Percentiles rank a stretch among this genome's conserved stretches.
Evolutionary conservation across 352 stramenopile genomes (phyloP).

Genomic region (Globisporangium splendens): DNA sequence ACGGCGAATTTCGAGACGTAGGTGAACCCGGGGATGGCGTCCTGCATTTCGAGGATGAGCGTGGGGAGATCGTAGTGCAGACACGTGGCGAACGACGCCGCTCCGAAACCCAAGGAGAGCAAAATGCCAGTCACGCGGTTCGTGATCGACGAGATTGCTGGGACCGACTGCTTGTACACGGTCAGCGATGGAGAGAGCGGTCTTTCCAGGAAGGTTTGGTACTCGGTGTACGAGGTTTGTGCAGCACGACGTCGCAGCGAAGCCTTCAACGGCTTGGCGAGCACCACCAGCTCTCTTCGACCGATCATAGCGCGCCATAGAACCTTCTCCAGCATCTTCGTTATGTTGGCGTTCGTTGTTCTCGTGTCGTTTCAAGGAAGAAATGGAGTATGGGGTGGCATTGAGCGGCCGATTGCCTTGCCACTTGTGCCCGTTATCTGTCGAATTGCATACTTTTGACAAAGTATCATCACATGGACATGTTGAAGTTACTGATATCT

Average conservation of each 20-base stretch:
- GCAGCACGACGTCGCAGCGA: not conserved
- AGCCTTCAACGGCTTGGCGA: not conserved
- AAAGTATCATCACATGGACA: too few species aligned
- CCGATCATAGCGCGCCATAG: not conserved
- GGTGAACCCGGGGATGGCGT: constrained; percentile 31
- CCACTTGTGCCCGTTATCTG: constrained; percentile 1
- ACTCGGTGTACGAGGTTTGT: constrained; percentile 45
- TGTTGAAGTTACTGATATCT: too few species aligned
- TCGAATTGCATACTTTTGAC: constrained; percentile 5
- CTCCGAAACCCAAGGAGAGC: constrained; percentile 66
- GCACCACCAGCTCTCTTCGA: not conserved
- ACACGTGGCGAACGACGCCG: constrained; percentile 51
- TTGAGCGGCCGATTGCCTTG: not conserved
- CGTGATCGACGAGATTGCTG: constrained; percentile 88
- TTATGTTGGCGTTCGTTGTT: not conserved
- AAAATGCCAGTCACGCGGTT: constrained; percentile 86
- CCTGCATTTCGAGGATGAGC: constrained; percentile 53
- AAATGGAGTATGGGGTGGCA: too few species aligned
- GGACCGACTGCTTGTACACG: constrained; percentile 90
- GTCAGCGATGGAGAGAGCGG: constrained; percentile 90
- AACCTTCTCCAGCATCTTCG: not conserved
- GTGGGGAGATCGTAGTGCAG: constrained; percentile 49
- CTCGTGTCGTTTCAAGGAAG: not conserved
- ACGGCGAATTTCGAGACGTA: constrained; percentile 83
- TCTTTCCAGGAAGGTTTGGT: constrained; percentile 73